A percentile compares a stretch with the other conserved stretches of the same genome.
These are phyloP conservation scores for Cordyceps cicadae DNA, from an alignment of 2,329 filamentous ascomycete species.

Conservation along the genomic window DNA sequence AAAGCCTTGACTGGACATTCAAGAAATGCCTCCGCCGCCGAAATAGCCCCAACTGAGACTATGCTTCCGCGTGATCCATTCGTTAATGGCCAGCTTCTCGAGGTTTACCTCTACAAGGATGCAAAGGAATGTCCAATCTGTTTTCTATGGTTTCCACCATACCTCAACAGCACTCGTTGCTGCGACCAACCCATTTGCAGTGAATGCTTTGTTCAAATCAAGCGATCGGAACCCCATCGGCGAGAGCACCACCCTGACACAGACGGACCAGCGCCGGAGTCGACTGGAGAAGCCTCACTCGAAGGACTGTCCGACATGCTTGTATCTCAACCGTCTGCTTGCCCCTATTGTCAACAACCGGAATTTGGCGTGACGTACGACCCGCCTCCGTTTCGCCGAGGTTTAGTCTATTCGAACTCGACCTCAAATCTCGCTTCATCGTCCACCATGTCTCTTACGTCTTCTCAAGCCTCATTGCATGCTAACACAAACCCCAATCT, in stretches of 20 bases:
- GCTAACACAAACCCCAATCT: conserved; percentile 40
- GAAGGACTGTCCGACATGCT: conserved; percentile 56
- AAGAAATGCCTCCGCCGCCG: conserved; percentile 62
- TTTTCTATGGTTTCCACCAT: conserved; percentile 90
- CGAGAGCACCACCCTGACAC: conserved; percentile 63
- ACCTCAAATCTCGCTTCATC: conserved; percentile 28
- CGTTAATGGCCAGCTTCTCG: conserved; percentile 88
- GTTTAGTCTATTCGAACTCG: conserved; percentile 58
- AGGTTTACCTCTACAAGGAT: conserved; percentile 90
- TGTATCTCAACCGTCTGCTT: conserved; percentile 83
- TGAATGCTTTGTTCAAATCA: conserved; percentile 98
- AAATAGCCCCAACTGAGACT: conserved; percentile 70
- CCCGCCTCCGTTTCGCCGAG: conserved; percentile 78
- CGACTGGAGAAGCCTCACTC: conserved; percentile 29
- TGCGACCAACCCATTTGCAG: conserved; percentile 96
- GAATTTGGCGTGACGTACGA: conserved; percentile 97
- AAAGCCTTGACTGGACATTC: conserved; percentile 68
- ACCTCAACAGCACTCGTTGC: conserved; percentile 87
- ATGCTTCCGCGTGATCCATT: conserved; percentile 72
- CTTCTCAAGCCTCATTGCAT: conserved; percentile 72
- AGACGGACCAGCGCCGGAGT: conserved; percentile 26
- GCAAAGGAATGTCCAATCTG: conserved; percentile 90
- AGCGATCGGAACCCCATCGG: conserved; percentile 82
- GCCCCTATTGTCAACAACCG: conserved; percentile 89
- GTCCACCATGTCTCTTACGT: conserved; percentile 59